Evolutionary conservation across 352 stramenopile genomes (phyloP).

Genomic region (Phytophthora cryptogea): DNA sequence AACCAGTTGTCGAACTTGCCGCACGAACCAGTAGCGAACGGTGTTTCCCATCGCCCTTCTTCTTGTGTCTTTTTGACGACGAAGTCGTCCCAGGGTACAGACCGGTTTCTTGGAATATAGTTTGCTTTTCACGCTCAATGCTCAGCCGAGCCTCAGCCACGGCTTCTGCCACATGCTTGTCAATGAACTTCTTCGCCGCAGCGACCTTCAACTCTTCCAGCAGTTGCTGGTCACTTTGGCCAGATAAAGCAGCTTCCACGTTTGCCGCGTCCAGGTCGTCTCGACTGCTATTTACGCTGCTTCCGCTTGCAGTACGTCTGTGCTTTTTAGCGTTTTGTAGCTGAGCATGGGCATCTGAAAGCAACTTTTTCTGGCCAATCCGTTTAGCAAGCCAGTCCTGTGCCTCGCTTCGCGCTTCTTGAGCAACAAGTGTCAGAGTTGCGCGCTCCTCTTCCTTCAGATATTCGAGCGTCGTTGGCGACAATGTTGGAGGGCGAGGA

Average conservation of each 20-base stretch:
- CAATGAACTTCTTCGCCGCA: conserved; percentile 68
- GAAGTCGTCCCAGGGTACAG: conserved; percentile 50
- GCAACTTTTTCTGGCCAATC: conserved; percentile 75
- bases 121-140: conserved; percentile 75
- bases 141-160: conserved; percentile 61
- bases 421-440: conserved; percentile 68
- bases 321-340: conserved; percentile 55
- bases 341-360: conserved; percentile 66
- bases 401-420: conserved; percentile 67
- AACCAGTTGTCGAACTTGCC: conserved; percentile 31
- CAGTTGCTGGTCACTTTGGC: conserved; percentile 42
- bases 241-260: conserved; percentile 11
- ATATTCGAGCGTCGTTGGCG: conserved; percentile 37
- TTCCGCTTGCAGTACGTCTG: conserved; percentile 45
- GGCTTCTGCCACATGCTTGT: conserved; percentile 74
- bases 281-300: conserved; percentile 36
- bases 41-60: conserved; percentile 25
- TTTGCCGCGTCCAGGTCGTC: conserved; percentile 23
- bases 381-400: conserved; percentile 76
- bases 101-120: conserved; percentile 67
- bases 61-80: conserved; percentile 30
- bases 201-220: conserved; percentile 56
- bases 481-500: conserved; percentile 35
- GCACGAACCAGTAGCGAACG: conserved; percentile 33
- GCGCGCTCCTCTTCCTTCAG: conserved; percentile 63